Percentiles rank a stretch among this genome's conserved stretches.
These are phyloP conservation scores for Pleurotus pulmonarius DNA, from an alignment of 768 basidiomycete genomes.

Conservation along the genomic window DNA sequence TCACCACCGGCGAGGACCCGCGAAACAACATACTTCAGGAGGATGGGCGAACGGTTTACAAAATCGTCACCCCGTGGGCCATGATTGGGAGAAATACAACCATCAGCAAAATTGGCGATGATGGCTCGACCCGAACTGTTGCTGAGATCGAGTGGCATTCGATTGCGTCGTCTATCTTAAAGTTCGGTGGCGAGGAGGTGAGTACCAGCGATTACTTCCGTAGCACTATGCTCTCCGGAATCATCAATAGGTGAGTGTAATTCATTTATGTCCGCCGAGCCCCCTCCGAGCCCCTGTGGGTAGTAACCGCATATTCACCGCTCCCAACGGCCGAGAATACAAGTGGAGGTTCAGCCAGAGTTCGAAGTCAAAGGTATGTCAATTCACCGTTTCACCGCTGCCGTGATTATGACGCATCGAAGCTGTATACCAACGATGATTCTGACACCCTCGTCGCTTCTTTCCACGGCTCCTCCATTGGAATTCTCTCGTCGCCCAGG, in stretches of 20 bases:
- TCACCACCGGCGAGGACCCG: slow-evolving; percentile 2
- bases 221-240: not conserved
- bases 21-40: not conserved
- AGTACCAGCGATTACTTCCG: not conserved
- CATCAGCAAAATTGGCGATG: not conserved
- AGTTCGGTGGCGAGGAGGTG: not conserved
- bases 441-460: slow-evolving; percentile 14
- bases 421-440: slow-evolving; percentile 19
- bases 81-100: not conserved
- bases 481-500: slow-evolving; percentile 9
- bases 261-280: too few relatives aligned
- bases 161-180: not conserved
- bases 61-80: slow-evolving; percentile 1
- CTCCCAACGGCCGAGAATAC: slow-evolving; percentile 6
- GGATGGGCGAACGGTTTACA: slow-evolving; percentile 3
- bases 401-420: not conserved
- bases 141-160: slow-evolving; percentile 5
- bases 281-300: too few relatives aligned
- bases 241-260: not conserved
- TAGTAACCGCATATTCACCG: not conserved
- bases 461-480: slow-evolving; percentile 13
- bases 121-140: not conserved
- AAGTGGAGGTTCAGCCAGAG: not conserved
- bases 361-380: not conserved
- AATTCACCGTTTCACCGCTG: not conserved